Base-by-base conservation (phyloP, 768 basidiomycete species). In the Filobasidium floriforme region DNA sequence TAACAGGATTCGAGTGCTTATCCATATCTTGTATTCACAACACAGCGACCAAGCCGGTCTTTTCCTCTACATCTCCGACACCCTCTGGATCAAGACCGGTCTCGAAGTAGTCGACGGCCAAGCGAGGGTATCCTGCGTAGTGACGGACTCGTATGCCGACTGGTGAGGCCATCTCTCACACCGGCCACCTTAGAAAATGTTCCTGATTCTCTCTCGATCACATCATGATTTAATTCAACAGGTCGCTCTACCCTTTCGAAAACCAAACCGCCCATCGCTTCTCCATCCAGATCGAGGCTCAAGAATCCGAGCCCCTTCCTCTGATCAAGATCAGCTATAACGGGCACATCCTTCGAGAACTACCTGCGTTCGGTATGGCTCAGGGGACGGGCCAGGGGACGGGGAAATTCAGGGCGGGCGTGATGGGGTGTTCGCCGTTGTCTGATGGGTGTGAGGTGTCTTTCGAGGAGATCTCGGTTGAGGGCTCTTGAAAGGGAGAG, bases 61-160 rank as follows among this genome's bases (percentile, higher is more conserved):
- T 22, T 49, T 49, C 46, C 46, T 49, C 46, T 49, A 49, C 46
- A 49, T 49, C 46, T 49, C 12, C 18, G 46, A 49, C 22, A 49
- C 46, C 18, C 46, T 49, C 46, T 49, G 46, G 46, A 49, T 49
- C 46, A 49, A 49, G 22, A 22, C 46, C 15, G 46, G 46, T 18
- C 15, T 49, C 46, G 46, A 49, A 49, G 22, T 49, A 2, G 46
- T 49, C 15, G 46, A 49, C 15, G 46, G 46, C 46, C 15, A 49
- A 14, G 46, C 46, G 4, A 22, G 22, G 22, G 22, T 49, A 15
- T 49, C 46, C 14, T 49, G 46, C 46, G 46, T 49, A 3, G 46
- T 49, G 3, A 18, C 18, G 5, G 46, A 49, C 14, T 49, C 46
- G 3, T 49, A 49, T 14, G 15, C 46, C 18, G 46, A 49, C 46